Evolutionary conservation across 1,284 basidiomycete genomes (phyloP).

Genomic region (Coniferiporia weirii): DNA sequence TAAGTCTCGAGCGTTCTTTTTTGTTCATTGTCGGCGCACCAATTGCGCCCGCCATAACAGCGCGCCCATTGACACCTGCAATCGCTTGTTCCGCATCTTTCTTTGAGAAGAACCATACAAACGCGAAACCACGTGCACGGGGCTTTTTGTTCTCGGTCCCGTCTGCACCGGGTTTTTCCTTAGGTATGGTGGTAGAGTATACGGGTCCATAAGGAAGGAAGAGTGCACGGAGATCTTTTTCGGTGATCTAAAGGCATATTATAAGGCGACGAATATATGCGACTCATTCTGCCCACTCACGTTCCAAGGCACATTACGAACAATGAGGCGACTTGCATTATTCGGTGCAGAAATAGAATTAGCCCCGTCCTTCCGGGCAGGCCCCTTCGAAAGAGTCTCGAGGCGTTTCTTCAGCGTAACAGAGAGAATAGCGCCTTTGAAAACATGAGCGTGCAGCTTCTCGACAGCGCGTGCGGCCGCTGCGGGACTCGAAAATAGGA

Average conservation of each 20-base stretch:
- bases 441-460: slow-evolving; percentile 91
- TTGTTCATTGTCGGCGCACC: slow-evolving; percentile 72
- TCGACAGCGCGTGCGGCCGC: slow-evolving; percentile 69
- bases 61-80: slow-evolving; percentile 74
- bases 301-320: slow-evolving; percentile 84
- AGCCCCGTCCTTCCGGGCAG: slow-evolving; percentile 30
- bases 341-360: slow-evolving; percentile 40
- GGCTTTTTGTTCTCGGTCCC: slow-evolving; percentile 27
- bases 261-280: background rate
- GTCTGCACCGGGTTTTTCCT: slow-evolving; percentile 24
- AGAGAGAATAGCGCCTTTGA: slow-evolving; percentile 84
- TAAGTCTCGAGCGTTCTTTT: slow-evolving; percentile 43
- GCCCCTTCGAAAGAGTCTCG: slow-evolving; percentile 57
- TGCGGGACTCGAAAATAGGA: slow-evolving; percentile 70
- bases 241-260: slow-evolving; percentile 51
- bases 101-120: slow-evolving; percentile 89
- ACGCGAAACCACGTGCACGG: slow-evolving; percentile 84
- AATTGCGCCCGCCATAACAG: slow-evolving; percentile 63
- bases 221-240: slow-evolving; percentile 81
- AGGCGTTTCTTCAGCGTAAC: slow-evolving; percentile 89
- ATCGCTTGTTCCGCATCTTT: slow-evolving; percentile 86
- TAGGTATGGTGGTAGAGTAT: slow-evolving; percentile 80
- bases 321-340: slow-evolving; percentile 80
- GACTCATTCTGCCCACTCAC: slow-evolving; percentile 24
- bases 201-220: slow-evolving; percentile 91